phyloP scores from a whole-genome alignment of 139 green algal genomes.

The Cymbomonas tetramitiformis region DNA sequence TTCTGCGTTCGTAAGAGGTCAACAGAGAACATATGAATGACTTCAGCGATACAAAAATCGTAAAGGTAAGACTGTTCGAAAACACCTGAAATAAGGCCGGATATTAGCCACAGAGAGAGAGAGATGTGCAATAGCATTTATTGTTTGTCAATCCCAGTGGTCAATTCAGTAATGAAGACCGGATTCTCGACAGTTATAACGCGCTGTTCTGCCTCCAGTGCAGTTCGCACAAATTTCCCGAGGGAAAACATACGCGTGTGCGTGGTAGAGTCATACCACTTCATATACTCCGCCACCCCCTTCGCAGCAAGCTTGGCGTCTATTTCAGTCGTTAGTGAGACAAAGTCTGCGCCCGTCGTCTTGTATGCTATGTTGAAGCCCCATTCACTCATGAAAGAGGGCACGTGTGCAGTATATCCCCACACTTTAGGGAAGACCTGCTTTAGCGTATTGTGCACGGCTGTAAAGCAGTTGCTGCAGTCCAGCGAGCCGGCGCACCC shows the following conservation, averaged over 20 bases:
- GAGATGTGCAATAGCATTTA: too few species aligned
- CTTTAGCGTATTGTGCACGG: slow-evolving; percentile 54
- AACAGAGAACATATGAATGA: too few species aligned
- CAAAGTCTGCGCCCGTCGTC: slow-evolving; percentile 6
- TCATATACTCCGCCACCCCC: slow-evolving; percentile 18
- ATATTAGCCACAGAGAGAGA: too few species aligned
- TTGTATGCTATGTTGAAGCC: slow-evolving; percentile 64
- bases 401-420: slow-evolving; percentile 62
- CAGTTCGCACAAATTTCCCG: slow-evolving; percentile 34
- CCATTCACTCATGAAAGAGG: slow-evolving; percentile 70
- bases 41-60: too few species aligned
- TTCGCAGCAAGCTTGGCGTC: slow-evolving; percentile 34
- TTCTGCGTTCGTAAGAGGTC: too few species aligned
- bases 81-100: too few species aligned
- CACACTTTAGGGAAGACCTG: slow-evolving; percentile 38
- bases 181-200: slow-evolving; percentile 48
- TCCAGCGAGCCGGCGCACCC: slow-evolving; percentile 55
- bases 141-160: too few species aligned
- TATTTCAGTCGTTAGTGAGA: slow-evolving; percentile 27
- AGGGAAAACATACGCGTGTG: slow-evolving; percentile 24
- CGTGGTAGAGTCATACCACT: slow-evolving; percentile 34
- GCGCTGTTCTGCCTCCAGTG: slow-evolving; percentile 42
- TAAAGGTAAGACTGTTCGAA: too few species aligned
- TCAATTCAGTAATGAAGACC: too few species aligned
- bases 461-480: slow-evolving; percentile 45